Conservation (phyloP, 257 asterid genomes). For the Cynanchum wilfordii region DNA sequence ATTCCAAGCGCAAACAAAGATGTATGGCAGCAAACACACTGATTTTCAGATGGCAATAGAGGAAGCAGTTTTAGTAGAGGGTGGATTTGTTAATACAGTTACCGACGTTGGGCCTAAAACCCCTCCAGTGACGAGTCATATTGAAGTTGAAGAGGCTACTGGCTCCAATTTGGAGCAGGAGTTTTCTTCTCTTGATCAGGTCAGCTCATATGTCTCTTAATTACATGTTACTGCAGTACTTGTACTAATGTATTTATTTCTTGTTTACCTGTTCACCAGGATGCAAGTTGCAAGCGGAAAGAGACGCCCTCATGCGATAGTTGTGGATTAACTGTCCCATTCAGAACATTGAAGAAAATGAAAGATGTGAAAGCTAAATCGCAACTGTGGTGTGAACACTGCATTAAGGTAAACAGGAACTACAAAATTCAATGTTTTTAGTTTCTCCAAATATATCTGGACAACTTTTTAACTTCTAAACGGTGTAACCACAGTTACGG, state of each 20-base stretch:
- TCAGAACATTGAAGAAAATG: constrained; percentile 63
- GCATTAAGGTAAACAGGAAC: constrained; percentile 53
- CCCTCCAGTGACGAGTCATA: constrained; percentile 26
- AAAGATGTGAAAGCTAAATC: constrained; percentile 35
- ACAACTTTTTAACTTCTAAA: neutral
- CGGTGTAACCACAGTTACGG: constrained; percentile 40
- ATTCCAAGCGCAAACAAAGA: constrained; percentile 87
- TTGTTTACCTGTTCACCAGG: constrained; percentile 40
- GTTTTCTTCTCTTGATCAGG: constrained; percentile 51
- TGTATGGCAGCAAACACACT: constrained; percentile 80
- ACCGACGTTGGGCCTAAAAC: constrained; percentile 38
- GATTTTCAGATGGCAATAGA: constrained; percentile 78
- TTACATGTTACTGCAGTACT: neutral
- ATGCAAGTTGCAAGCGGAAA: constrained; percentile 34
- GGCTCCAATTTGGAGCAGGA: constrained; percentile 70
- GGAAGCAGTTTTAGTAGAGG: constrained; percentile 71
- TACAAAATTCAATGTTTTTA: neutral
- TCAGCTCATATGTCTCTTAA: constrained; percentile 28
- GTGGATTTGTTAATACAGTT: constrained; percentile 36
- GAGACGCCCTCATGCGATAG: constrained; percentile 60
- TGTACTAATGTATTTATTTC: neutral
- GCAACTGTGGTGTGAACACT: constrained; percentile 65
- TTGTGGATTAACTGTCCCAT: constrained; percentile 61
- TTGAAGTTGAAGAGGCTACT: constrained; percentile 64
- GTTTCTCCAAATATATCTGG: neutral